phyloP scores from a whole-genome alignment of 2,329 filamentous ascomycete genomes.

The Emmonsiellopsis sp. region DNA sequence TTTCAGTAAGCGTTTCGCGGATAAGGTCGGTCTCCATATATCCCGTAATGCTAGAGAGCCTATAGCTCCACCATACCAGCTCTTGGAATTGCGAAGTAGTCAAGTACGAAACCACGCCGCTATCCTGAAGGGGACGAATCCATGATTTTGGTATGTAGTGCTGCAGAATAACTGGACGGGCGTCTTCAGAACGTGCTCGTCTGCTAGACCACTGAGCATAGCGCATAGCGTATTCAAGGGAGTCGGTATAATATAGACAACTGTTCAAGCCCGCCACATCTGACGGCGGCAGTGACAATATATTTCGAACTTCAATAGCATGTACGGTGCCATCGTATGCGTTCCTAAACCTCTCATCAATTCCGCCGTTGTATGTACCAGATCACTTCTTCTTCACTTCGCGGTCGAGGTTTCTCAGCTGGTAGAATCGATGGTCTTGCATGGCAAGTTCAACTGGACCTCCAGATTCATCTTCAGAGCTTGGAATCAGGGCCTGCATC shows the following conservation, averaged over 20 bases:
- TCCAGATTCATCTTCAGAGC: background rate
- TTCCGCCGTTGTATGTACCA: background rate
- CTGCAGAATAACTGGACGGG: background rate
- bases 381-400: background rate
- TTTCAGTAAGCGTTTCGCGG: no score
- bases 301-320: background rate
- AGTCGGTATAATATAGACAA: background rate
- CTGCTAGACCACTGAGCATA: background rate
- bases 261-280: background rate
- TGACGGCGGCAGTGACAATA: background rate
- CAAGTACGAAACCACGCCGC: background rate
- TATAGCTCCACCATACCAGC: background rate
- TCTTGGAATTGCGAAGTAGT: background rate
- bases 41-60: background rate
- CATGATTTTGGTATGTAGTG: background rate
- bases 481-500: background rate
- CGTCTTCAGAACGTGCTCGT: background rate
- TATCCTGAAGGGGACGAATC: background rate
- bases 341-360: background rate
- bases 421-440: background rate
- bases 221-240: background rate
- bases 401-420: background rate
- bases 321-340: background rate
- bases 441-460: background rate
- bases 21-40: no score